phyloP scores from a whole-genome alignment of 495 filamentous ascomycete genomes.

The Podospora australis region DNA sequence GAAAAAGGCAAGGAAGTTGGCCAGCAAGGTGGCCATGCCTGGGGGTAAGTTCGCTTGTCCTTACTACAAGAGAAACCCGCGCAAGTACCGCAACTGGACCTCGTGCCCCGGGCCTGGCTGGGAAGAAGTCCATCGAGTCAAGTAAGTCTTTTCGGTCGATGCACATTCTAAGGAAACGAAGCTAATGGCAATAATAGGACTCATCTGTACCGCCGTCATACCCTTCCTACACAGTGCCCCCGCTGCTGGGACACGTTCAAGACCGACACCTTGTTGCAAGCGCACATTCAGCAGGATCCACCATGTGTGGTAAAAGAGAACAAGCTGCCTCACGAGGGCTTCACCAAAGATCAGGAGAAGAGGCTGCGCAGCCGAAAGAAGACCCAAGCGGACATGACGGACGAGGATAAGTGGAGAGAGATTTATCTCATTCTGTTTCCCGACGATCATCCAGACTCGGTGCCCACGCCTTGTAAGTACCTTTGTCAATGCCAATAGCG shows the following conservation, averaged over 20 bases:
- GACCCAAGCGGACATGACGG: conserved; percentile 32
- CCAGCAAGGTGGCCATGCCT: not conserved
- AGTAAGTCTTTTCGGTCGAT: conserved; percentile 20
- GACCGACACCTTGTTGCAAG: conserved; percentile 10
- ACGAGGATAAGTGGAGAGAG: conserved; percentile 40
- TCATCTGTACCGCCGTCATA: conserved; percentile 26
- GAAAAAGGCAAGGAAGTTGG: conserved; percentile 9
- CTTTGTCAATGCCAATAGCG: not conserved
- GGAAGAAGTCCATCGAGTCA: conserved; percentile 30
- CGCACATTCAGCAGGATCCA: conserved; percentile 23
- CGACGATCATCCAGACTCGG: conserved; percentile 26
- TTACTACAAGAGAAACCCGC: conserved; percentile 27
- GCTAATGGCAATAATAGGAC: conserved; percentile 21
- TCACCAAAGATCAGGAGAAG: conserved; percentile 27
- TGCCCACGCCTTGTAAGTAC: conserved; percentile 35
- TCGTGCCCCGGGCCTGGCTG: conserved; percentile 29
- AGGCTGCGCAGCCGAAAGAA: conserved; percentile 35
- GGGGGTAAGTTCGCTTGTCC: conserved; percentile 27
- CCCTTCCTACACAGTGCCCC: conserved; percentile 22
- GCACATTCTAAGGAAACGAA: too few species aligned
- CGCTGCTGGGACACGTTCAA: conserved; percentile 26
- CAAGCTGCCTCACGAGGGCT: conserved; percentile 16
- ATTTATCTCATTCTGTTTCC: conserved; percentile 40
- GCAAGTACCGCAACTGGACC: conserved; percentile 27
- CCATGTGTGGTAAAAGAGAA: conserved; percentile 17